phyloP scores from a whole-genome alignment of 306 rosid species.

The Trifolium fragiferum region DNA sequence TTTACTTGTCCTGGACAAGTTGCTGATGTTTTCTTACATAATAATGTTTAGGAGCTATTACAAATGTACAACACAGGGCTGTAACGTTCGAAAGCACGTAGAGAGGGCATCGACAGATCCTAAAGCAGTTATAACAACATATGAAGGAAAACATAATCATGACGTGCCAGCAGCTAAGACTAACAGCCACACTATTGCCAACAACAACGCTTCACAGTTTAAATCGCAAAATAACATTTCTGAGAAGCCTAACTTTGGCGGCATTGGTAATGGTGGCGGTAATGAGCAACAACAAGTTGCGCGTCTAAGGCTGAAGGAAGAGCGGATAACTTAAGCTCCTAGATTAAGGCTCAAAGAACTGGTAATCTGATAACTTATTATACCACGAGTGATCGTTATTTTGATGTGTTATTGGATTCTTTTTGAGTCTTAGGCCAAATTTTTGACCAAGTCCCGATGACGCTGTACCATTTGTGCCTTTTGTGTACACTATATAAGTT shows the following conservation, averaged over 20 bases:
- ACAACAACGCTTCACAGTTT: constrained; percentile 48
- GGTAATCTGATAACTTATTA: constrained; percentile 5
- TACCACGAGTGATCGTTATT: constrained; percentile 14
- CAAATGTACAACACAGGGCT: constrained; percentile 79
- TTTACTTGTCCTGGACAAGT: not conserved
- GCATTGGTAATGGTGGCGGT: constrained; percentile 42
- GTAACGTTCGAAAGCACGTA: constrained; percentile 85
- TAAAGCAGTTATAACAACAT: constrained; percentile 89
- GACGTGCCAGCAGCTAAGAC: constrained; percentile 83
- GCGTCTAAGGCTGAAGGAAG: constrained; percentile 70
- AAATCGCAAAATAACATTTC: constrained; percentile 50
- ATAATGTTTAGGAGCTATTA: constrained; percentile 76
- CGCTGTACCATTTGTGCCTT: constrained; percentile 45
- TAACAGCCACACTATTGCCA: constrained; percentile 67
- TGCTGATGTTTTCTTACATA: constrained; percentile 32
- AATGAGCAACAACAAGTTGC: constrained; percentile 61
- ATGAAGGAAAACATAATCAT: constrained; percentile 90
- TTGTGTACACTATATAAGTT: constrained; percentile 55
- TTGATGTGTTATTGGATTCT: constrained; percentile 42
- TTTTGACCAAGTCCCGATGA: constrained; percentile 46
- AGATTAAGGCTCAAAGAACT: constrained; percentile 24
- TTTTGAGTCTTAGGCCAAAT: constrained; percentile 42
- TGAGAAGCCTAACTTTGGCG: constrained; percentile 42
- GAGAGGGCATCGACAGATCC: constrained; percentile 89
- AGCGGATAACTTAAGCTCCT: constrained; percentile 59